Evolutionary conservation across 2,329 filamentous ascomycete genomes (phyloP), one percentile per base, ranked within the genome.

Genomic region (Colletotrichum tropicicola): DNA sequence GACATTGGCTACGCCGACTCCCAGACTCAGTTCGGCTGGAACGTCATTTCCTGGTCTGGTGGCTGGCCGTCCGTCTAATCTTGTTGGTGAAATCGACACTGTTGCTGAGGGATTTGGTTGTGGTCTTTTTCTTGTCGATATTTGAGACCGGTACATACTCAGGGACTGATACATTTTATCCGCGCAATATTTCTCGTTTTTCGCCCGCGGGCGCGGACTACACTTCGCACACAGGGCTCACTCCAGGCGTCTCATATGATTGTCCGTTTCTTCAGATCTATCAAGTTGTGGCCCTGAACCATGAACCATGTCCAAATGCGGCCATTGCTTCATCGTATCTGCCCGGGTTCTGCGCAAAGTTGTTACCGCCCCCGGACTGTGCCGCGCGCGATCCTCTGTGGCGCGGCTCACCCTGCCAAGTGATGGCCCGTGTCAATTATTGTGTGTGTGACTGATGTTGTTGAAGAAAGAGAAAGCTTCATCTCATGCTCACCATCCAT

Each of bases 21-120:
- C 5, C 77, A 85, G 68, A 85, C 85, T 74, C 75, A 75, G 54
- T 85, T 86, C 62, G 83, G 84, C 23, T 81, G 83, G 77, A 86
- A 86, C 69, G 80, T 74, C 54, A 79, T 86, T 35, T 67, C 78
- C 65, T 86, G 81, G 69, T 81, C 78, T 2, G 79, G 76, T 35
- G 83, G 82, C 27, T 86, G 84, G 84, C 84, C 84, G 10, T 71
- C 75, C 32, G 53, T 73, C 51, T 67, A 52, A 30, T 12, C 17
- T 30, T 5, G 5, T 8, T 23, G 27, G 3, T 8, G 5, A 19
- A 41, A 21, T 15, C 9, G 9, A 45, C 4, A 27, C 2, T n/a
- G 5, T 10, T 10, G 19, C 2, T 6, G n/a, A 45, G 3, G 21
- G 19, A 9, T 17, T 17, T 10, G 23, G 7, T 15, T 19, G 25